These are phyloP conservation scores for Xanthoceras sorbifolium DNA, from an alignment of 345 rosid species.

Conservation along the genomic window DNA sequence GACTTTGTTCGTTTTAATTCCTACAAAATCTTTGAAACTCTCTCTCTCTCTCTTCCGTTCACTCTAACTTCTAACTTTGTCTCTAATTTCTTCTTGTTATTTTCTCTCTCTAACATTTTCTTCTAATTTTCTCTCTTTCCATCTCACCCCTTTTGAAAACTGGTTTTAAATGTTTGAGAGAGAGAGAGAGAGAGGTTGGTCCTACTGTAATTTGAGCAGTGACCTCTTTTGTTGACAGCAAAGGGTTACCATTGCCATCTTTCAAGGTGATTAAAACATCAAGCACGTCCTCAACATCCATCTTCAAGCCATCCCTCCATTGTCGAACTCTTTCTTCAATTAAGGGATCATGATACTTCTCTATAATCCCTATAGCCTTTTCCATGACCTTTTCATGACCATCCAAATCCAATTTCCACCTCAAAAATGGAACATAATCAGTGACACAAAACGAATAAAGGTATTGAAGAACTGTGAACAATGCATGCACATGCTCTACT, in stretches of 20 bases:
- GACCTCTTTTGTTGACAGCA: constrained; percentile 48
- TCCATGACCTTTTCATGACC: constrained; percentile 44
- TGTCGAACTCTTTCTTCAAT: constrained; percentile 47
- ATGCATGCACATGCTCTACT: constrained; percentile 16
- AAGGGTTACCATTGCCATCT: constrained; percentile 31
- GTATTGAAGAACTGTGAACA: background rate
- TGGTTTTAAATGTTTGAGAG: too few relatives aligned
- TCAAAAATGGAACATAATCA: constrained; percentile 47
- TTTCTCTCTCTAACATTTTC: background rate
- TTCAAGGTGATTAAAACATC: constrained; percentile 38
- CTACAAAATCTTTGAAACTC: too few relatives aligned
- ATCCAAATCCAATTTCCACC: constrained; percentile 35
- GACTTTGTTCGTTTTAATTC: too few relatives aligned
- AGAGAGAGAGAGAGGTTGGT: background rate
- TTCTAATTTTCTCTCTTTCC: background rate
- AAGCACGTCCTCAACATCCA: constrained; percentile 41
- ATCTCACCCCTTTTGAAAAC: too few relatives aligned
- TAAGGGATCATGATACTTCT: constrained; percentile 48
- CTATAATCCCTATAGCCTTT: constrained; percentile 24
- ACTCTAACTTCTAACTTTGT: too few relatives aligned
- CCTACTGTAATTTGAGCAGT: constrained; percentile 48
- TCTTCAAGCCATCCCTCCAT: constrained; percentile 32
- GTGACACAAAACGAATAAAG: constrained; percentile 24
- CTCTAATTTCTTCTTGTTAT: too few relatives aligned
- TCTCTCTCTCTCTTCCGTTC: too few relatives aligned